Conservation (phyloP, 2,329 filamentous ascomycete species). For the Colletotrichum simmondsii region DNA sequence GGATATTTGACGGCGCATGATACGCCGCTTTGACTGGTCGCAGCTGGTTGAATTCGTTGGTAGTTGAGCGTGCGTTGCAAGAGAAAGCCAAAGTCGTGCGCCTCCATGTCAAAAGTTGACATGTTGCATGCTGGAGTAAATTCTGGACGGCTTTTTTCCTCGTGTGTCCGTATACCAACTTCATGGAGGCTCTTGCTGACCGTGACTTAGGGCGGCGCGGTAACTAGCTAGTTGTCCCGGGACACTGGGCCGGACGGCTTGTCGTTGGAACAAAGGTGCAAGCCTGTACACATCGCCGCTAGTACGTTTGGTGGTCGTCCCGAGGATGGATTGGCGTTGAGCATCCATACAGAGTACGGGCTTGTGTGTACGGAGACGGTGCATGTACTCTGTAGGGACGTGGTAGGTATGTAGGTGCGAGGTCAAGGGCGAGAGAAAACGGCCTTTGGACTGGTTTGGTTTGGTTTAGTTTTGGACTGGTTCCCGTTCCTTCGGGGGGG, state of each 20-base stretch:
- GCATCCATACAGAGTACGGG: not conserved
- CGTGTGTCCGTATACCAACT: not conserved
- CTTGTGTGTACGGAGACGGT: not conserved
- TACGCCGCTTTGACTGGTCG: conserved; percentile 13
- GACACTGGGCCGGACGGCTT: not conserved
- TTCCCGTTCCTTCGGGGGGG: conserved; percentile 10
- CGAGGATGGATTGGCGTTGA: conserved; percentile 7
- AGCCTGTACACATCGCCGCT: conserved; percentile 1
- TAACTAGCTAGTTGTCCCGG: not conserved
- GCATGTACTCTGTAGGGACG: not conserved
- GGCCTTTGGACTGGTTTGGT: conserved; percentile 22
- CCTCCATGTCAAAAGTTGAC: not conserved
- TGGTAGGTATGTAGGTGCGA: conserved; percentile 6
- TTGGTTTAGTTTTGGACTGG: not conserved
- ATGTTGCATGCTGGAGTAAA: not conserved
- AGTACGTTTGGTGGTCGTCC: conserved; percentile 8
- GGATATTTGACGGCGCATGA: not conserved
- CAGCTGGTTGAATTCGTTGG: conserved; percentile 4
- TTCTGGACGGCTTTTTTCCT: not conserved
- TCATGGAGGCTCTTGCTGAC: not conserved
- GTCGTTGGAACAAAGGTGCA: conserved; percentile 32
- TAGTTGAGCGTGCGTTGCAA: not conserved
- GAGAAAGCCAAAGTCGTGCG: not conserved
- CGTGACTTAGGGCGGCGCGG: not conserved
- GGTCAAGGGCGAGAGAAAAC: conserved; percentile 15